Conservation (phyloP, 176 grass and related monocot species). For the Oryza longistaminata region DNA sequence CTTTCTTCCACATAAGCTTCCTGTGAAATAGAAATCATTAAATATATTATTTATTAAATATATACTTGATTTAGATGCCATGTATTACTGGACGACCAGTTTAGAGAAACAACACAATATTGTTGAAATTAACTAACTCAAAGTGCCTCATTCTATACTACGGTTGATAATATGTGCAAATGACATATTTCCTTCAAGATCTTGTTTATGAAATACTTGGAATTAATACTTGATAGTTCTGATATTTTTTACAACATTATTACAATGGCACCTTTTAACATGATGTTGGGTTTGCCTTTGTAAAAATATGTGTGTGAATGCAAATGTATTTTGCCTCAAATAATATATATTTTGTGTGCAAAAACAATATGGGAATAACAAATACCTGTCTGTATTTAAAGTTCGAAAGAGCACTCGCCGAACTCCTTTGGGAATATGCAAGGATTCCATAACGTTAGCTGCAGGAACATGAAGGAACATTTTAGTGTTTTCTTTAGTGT, state of each 20-base stretch:
- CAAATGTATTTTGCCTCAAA: too few relatives aligned
- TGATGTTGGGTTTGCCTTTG: too few relatives aligned
- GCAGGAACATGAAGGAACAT: background rate
- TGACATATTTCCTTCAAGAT: too few relatives aligned
- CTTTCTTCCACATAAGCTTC: conserved; percentile 85
- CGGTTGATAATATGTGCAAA: too few relatives aligned
- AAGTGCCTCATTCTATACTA: background rate
- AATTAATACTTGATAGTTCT: too few relatives aligned
- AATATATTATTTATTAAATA: background rate
- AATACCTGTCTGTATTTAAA: conserved; percentile 77
- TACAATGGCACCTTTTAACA: too few relatives aligned
- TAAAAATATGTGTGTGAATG: too few relatives aligned
- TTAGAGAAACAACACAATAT: background rate
- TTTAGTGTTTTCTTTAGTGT: background rate
- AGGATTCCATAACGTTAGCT: conserved; percentile 65
- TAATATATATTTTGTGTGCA: too few relatives aligned
- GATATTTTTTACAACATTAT: too few relatives aligned
- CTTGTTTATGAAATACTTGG: too few relatives aligned
- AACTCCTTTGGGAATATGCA: conserved; percentile 75
- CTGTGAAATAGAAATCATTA: conserved; percentile 19
- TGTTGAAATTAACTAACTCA: too few relatives aligned
- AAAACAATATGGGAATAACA: background rate
- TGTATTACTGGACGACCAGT: background rate
- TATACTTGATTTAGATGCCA: background rate
- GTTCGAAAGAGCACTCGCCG: conserved; percentile 74